A percentile compares a stretch with the other conserved stretches of the same genome.
These are phyloP conservation scores for Oxyria digyna DNA, from an alignment of 148 eudicot genomes.

Conservation along the genomic window DNA sequence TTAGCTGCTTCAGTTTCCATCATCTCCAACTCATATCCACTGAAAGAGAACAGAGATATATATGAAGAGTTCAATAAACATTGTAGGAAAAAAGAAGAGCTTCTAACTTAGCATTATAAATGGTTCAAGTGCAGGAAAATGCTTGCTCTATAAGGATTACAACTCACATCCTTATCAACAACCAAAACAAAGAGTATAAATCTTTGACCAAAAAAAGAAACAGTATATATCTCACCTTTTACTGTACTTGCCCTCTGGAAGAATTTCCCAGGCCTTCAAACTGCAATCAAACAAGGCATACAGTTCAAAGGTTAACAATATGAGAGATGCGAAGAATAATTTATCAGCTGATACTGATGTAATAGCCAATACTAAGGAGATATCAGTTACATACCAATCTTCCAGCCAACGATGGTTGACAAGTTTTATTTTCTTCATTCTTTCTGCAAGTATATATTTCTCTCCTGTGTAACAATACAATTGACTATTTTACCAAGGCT, in stretches of 20 bases:
- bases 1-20: constrained; percentile 74
- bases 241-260: constrained; percentile 62
- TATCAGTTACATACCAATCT: constrained; percentile 46
- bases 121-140: background rate
- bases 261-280: constrained; percentile 69
- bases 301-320: background rate
- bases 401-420: constrained; percentile 85
- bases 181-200: background rate
- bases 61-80: background rate
- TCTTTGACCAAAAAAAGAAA: constrained; percentile 5
- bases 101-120: background rate
- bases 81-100: background rate
- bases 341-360: background rate
- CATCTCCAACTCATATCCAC: constrained; percentile 73
- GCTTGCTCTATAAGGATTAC: background rate
- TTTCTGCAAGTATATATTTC: constrained; percentile 77
- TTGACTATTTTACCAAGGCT: background rate
- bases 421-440: constrained; percentile 44
- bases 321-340: background rate
- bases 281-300: constrained; percentile 26
- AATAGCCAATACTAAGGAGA: background rate
- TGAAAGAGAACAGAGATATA: constrained; percentile 11
- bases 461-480: constrained; percentile 44
- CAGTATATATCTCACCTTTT: constrained; percentile 41
- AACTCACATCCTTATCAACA: background rate